These are phyloP conservation scores for Apiotrichum brassicae DNA, from an alignment of 1,284 basidiomycete species.

Conservation along the genomic window DNA sequence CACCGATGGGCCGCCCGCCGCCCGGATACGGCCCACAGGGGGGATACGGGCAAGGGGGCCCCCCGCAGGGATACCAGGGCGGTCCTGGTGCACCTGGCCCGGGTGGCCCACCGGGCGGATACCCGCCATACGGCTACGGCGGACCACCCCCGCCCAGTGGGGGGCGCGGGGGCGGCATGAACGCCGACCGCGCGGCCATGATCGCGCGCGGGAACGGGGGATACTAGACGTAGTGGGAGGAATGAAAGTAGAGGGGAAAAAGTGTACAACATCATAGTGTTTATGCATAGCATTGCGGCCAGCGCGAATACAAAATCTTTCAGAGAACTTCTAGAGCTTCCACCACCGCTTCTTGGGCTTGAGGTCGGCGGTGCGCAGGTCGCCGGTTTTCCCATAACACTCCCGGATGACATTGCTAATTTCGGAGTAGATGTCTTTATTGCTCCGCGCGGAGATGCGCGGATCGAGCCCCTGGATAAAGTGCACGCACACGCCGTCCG, in stretches of 20 bases:
- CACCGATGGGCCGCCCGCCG: slow-evolving; percentile 5
- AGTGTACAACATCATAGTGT: background rate
- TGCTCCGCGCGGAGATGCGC: no score
- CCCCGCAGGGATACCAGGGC: background rate
- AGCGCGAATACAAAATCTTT: no score
- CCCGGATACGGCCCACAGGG: background rate
- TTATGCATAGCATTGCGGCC: background rate
- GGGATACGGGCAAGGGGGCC: background rate
- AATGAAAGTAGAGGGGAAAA: no score
- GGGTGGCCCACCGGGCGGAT: background rate
- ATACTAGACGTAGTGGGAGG: no score
- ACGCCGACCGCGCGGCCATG: slow-evolving; percentile 2
- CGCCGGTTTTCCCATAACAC: no score
- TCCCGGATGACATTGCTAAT: no score
- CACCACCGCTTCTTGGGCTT: no score
- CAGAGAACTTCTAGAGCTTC: no score
- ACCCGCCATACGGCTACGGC: background rate
- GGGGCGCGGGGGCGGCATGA: background rate
- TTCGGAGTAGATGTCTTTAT: no score
- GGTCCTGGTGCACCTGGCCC: background rate
- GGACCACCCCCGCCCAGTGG: background rate
- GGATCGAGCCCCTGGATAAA: no score
- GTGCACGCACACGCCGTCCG: no score
- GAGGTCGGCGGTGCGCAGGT: no score
- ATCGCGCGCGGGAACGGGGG: slow-evolving; percentile 5